These are phyloP conservation scores for Fusarium equiseti DNA, from an alignment of 2,329 filamentous ascomycete species.

Conservation along the genomic window DNA sequence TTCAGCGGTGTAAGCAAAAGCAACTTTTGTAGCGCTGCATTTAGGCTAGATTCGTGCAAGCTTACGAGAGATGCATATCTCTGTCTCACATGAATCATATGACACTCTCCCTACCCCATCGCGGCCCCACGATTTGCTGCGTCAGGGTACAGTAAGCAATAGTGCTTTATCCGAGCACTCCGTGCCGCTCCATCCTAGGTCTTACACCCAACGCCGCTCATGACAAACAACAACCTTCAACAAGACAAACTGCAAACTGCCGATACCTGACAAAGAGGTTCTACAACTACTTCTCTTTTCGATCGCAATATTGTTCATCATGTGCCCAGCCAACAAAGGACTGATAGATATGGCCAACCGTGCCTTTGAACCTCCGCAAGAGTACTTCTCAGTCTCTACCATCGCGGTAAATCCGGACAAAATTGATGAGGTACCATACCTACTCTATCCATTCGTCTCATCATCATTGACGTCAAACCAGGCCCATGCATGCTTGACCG, in stretches of 20 bases:
- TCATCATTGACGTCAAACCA: background rate
- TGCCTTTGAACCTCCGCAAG: background rate
- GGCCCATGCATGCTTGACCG: constrained; percentile 4
- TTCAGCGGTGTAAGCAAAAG: background rate
- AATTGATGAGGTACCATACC: background rate
- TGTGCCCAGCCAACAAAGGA: background rate
- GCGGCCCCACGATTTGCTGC: background rate
- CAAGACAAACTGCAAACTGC: too few relatives aligned
- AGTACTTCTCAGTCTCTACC: constrained; percentile 17
- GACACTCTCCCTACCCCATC: background rate
- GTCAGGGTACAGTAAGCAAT: background rate
- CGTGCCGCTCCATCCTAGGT: background rate
- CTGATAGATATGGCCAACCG: background rate
- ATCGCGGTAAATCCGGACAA: constrained; percentile 7
- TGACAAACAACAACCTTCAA: too few relatives aligned
- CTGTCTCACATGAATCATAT: background rate
- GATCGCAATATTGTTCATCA: rapidly evolving
- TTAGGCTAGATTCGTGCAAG: background rate
- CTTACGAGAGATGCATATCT: background rate
- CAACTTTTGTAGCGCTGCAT: rapidly evolving
- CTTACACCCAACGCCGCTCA: background rate
- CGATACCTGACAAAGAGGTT: too few relatives aligned
- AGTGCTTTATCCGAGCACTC: too few relatives aligned
- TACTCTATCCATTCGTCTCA: rapidly evolving
- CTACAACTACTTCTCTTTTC: rapidly evolving